Conservation (phyloP, 345 rosid species). For the Populus alba region DNA sequence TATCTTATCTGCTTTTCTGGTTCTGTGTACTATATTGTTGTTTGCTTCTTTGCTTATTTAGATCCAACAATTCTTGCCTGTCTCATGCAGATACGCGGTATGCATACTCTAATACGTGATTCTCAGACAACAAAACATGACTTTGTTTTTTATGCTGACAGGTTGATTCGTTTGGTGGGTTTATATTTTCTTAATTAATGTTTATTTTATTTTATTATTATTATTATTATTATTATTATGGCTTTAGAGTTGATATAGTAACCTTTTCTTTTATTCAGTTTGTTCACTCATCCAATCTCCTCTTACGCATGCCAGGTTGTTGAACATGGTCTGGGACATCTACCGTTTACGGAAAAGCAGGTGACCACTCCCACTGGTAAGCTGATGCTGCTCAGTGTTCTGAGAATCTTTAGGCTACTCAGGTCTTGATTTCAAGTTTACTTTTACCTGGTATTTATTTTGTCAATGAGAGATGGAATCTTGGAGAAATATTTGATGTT, state of each 20-base stretch:
- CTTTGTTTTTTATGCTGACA: constrained; percentile 90
- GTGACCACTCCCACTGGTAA: constrained; percentile 95
- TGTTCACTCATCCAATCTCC: constrained; percentile 6
- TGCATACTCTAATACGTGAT: constrained; percentile 99
- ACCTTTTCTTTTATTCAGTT: background rate
- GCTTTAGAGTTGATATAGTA: background rate
- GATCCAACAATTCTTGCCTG: constrained; percentile 2
- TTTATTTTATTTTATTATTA: background rate
- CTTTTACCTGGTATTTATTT: background rate
- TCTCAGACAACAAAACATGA: constrained; percentile 90
- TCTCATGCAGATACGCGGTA: constrained; percentile 84
- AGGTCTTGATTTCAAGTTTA: background rate
- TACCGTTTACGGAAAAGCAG: constrained; percentile 96
- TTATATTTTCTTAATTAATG: constrained; percentile 4
- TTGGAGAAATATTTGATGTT: too few relatives aligned
- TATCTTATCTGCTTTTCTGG: background rate
- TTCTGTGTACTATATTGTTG: background rate
- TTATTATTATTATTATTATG: background rate
- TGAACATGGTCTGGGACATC: constrained; percentile 96
- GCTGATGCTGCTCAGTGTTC: constrained; percentile 19
- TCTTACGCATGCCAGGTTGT: constrained; percentile 61
- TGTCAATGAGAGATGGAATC: background rate
- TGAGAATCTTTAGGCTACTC: background rate
- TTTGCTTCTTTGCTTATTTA: background rate
- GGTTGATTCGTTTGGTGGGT: constrained; percentile 95